phyloP scores from a whole-genome alignment of 345 rosid genomes.

The Balakata baccata region DNA sequence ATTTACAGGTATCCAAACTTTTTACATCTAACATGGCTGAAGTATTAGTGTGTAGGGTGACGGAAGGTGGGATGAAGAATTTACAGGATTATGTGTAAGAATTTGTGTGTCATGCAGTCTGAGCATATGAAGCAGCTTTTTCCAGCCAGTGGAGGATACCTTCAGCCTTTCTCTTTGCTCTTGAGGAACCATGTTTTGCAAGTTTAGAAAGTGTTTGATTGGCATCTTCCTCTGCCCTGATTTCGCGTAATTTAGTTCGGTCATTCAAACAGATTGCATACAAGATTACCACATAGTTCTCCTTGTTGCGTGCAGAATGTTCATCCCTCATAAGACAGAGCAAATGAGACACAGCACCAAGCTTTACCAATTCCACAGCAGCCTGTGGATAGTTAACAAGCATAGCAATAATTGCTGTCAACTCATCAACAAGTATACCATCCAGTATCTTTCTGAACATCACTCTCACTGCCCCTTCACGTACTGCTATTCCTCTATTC shows the following conservation, averaged over 20 bases:
- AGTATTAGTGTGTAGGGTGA: too few relatives aligned
- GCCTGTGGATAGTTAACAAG: conserved; percentile 39
- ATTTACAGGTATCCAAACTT: too few relatives aligned
- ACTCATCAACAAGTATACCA: conserved; percentile 40
- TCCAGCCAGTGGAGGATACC: conserved; percentile 38
- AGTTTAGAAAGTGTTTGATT: conserved; percentile 43
- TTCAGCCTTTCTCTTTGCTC: conserved; percentile 56
- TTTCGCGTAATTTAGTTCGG: conserved; percentile 14
- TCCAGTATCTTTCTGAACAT: conserved; percentile 37
- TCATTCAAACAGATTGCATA: conserved; percentile 37
- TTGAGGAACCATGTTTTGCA: conserved; percentile 35
- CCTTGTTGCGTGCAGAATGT: conserved; percentile 30
- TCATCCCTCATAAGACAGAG: conserved; percentile 44
- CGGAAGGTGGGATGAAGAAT: too few relatives aligned
- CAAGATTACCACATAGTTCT: conserved; percentile 48
- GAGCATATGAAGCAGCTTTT: conserved; percentile 22
- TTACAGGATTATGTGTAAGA: too few relatives aligned
- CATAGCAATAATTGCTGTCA: conserved; percentile 46
- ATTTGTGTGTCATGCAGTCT: conserved; percentile 12
- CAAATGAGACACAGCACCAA: conserved; percentile 41
- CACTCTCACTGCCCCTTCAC: conserved; percentile 38
- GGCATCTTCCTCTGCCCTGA: conserved; percentile 38
- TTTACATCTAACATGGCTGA: too few relatives aligned
- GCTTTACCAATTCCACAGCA: conserved; percentile 37
- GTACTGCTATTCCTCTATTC: conserved; percentile 39